Conservation (phyloP, 208 protist species). For the Trypanosoma caninum region DNA sequence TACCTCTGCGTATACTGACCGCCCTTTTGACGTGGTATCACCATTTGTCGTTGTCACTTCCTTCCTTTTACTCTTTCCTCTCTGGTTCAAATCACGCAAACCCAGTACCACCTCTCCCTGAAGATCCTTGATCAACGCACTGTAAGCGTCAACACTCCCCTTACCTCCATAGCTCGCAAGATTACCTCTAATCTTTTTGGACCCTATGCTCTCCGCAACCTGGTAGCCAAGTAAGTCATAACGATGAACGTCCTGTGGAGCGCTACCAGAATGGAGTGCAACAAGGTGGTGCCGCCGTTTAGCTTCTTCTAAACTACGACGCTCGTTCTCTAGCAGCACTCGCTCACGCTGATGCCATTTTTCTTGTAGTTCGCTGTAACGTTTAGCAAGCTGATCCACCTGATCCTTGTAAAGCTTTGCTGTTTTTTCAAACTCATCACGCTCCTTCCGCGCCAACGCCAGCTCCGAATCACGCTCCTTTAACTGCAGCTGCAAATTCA, state of each 20-base stretch:
- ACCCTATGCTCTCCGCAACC: slow-evolving; percentile 6
- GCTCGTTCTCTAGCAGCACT: slow-evolving; percentile 22
- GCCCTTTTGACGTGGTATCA: neutral
- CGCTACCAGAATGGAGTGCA: neutral
- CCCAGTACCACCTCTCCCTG: slow-evolving; percentile 11
- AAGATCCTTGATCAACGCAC: slow-evolving; percentile 19
- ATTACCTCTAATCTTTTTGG: neutral
- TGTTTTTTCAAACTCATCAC: slow-evolving; percentile 34
- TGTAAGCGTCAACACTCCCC: neutral
- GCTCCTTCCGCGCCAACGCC: slow-evolving; percentile 23
- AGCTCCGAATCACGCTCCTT: slow-evolving; percentile 33
- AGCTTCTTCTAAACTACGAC: slow-evolving; percentile 15
- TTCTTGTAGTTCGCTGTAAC: slow-evolving; percentile 38
- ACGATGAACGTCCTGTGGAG: neutral
- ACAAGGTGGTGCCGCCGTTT: slow-evolving; percentile 17
- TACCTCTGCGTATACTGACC: slow-evolving; percentile 21
- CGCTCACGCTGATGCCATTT: slow-evolving; percentile 35
- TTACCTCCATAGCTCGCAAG: neutral
- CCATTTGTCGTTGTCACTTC: neutral
- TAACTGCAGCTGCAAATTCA: slow-evolving; percentile 21
- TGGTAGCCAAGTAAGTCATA: slow-evolving; percentile 19
- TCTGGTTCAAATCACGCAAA: slow-evolving; percentile 3
- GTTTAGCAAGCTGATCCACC: slow-evolving; percentile 28
- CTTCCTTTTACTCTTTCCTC: slow-evolving; percentile 1
- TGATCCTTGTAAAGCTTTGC: slow-evolving; percentile 40